Base-by-base conservation (phyloP, 73 alveolate genomes). In the Paramecium sonneborni region DNA sequence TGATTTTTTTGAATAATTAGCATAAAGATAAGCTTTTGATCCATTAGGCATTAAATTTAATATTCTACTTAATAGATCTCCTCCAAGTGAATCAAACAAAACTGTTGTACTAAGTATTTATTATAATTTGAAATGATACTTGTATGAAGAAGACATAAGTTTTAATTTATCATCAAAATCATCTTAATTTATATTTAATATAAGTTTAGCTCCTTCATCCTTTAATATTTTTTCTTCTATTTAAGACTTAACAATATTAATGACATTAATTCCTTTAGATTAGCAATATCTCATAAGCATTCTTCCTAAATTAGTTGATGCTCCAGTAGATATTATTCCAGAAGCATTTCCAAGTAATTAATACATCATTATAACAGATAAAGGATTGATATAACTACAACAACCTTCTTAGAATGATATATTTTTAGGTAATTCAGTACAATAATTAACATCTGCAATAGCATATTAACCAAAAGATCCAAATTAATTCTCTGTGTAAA, bases 71-170 rank as follows among this genome's bases (percentile, higher is more conserved):
- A 74, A 24, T 74, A 3, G 12, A 28, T 74, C 87, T 4, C 87
- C 87, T 28, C 87, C 87, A 39, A 74, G 5, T 28, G 87, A 32
- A 74, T 74, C 87, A 74, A 74, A 74, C n/a, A 37, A 38, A 11
- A 74, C 57, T n/a, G 87, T 74, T 74, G 87, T 39, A 74, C 67
- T 37, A 62, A 7, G 2, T 26, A 62, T 62, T 12, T 23, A 26
- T 62, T 7, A 26, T 26, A 62, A 8, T 41, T 41, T 41, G n/a
- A n/a, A n/a, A n/a, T n/a, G n/a, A n/a, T 41, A 41, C 57, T 11
- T 11, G 11, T 57, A 57, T 9, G 76, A 57, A 23, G 23, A 15
- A 57, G 76, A 12, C 24, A 57, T 57, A 6, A 12, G 7, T 57
- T 20, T 57, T 15, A 57, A 20, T 15, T 57, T 57, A 6, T 57